Evolutionary conservation across 805 yeast species (phyloP), one percentile per base, ranked within the genome.

Genomic region (Saccharomycopsis sp.): DNA sequence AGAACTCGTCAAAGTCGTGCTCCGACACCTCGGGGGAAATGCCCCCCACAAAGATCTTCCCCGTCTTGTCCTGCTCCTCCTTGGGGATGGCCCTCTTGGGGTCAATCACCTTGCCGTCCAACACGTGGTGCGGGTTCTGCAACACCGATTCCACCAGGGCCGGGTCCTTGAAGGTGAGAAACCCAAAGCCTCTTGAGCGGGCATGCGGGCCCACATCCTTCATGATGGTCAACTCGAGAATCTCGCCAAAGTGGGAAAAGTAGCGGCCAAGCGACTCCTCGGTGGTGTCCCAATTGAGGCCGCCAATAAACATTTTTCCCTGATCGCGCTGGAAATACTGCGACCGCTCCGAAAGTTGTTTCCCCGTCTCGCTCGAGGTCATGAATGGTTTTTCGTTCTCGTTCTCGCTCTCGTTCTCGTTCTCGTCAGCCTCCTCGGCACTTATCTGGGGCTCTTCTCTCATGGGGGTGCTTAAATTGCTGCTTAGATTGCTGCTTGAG

Each of bases 21-120:
- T 94, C 96, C 48, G 87, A 86, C 39, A 88, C 95, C 56, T 85
- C 89, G 17, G 94, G 84, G 39, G 94, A 88, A 46, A 89, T 82
- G 52, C 98, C 98, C 50, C 98, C 98, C 30, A 89, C 96, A 56
- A 89, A 89, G 51, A 89, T 88, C 65, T 89, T 89, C 52, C 96
- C 95, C 13, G 95, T 86, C 58, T 83, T 84, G 58, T 88, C 96
- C 62, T 89, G 98, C 60, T 89, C 96, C 57, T 89, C 96, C 59
- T 85, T 81, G 25, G 97, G 96, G 54, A 89, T 89, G 18, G 98
- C 96, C 54, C 97, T 75, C 60, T 89, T 89, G 30, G 98, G 97
- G 59, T 89, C 98, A 57, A 89, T 92, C 46, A 89, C 81, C 61
- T 89, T 89, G 49, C 97, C 97, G 57, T 89, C 98, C 38, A 89